Evolutionary conservation across 2,329 filamentous ascomycete genomes (phyloP).

Genomic region (Sporothrix phasma): DNA sequence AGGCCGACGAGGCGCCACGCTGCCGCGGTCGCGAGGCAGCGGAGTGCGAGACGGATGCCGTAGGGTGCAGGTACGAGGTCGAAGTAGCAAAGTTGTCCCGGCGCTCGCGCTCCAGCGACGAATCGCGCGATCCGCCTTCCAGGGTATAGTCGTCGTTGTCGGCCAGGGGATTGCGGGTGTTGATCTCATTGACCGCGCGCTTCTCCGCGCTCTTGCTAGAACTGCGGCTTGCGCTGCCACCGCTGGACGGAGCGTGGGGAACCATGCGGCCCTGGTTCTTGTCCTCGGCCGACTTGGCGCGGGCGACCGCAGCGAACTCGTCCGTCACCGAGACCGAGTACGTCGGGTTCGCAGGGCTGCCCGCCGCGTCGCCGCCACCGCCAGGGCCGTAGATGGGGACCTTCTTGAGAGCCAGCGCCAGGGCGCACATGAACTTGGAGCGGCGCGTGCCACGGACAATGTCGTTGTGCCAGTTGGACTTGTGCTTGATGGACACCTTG

Average conservation of each 20-base stretch:
- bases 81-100: conserved; percentile 6
- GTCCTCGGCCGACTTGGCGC: conserved; percentile 27
- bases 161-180: conserved; percentile 27
- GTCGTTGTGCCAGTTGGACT: conserved; percentile 88
- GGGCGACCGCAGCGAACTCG: conserved; percentile 48
- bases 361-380: conserved; percentile 53
- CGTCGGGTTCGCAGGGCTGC: conserved; percentile 62
- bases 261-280: conserved; percentile 59
- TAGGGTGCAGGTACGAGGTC: conserved; percentile 25
- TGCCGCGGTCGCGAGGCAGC: conserved; percentile 3
- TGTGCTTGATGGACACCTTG: conserved; percentile 77
- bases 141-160: conserved; percentile 31
- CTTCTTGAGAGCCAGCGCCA: conserved; percentile 74
- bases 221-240: conserved; percentile 17
- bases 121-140: conserved; percentile 23
- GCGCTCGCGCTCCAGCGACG: conserved; percentile 26
- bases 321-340: conserved; percentile 73
- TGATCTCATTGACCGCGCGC: conserved; percentile 37
- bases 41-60: background rate
- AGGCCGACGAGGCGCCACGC: conserved; percentile 7
- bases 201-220: conserved; percentile 31
- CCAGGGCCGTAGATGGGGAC: conserved; percentile 78
- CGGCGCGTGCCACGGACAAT: conserved; percentile 67
- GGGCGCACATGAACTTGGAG: conserved; percentile 94
- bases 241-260: conserved; percentile 30